phyloP scores from a whole-genome alignment of 2,329 filamentous ascomycete genomes.

The Xylaria sp. region DNA sequence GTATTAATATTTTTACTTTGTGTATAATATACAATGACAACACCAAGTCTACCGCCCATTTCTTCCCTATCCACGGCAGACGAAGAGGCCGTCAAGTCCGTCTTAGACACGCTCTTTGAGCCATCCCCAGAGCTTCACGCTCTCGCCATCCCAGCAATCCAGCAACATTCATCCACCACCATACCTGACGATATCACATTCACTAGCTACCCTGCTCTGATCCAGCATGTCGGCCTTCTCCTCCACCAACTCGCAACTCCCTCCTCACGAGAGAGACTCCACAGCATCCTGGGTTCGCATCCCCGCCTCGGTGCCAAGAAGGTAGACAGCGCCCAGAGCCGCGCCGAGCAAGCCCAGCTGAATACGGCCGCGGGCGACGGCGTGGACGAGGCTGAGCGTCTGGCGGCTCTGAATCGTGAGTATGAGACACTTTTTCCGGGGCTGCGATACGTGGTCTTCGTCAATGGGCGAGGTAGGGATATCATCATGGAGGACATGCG shows the following conservation, averaged over 20 bases:
- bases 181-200: slow-evolving; percentile 64
- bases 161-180: slow-evolving; percentile 51
- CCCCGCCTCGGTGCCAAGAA: slow-evolving; percentile 84
- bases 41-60: slow-evolving; percentile 65
- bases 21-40: slow-evolving; percentile 16
- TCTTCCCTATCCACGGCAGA: slow-evolving; percentile 65
- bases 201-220: slow-evolving; percentile 73
- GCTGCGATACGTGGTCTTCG: slow-evolving; percentile 89
- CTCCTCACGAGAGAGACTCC: slow-evolving; percentile 65
- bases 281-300: slow-evolving; percentile 81
- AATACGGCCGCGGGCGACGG: slow-evolving; percentile 57
- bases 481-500: slow-evolving; percentile 87
- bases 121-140: slow-evolving; percentile 79
- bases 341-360: slow-evolving; percentile 83
- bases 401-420: slow-evolving; percentile 74
- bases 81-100: slow-evolving; percentile 62
- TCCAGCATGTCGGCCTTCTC: slow-evolving; percentile 71
- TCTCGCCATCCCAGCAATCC: slow-evolving; percentile 75
- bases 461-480: slow-evolving; percentile 79
- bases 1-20: background rate
- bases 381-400: slow-evolving; percentile 64
- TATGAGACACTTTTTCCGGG: slow-evolving; percentile 87
- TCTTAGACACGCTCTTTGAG: slow-evolving; percentile 86
- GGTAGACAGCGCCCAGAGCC: slow-evolving; percentile 82
- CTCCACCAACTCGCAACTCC: slow-evolving; percentile 66